Percentiles rank a stretch among this genome's conserved stretches.
phyloP scores from a whole-genome alignment of 2,329 filamentous ascomycete species.

The Aspergillus japonicus region DNA sequence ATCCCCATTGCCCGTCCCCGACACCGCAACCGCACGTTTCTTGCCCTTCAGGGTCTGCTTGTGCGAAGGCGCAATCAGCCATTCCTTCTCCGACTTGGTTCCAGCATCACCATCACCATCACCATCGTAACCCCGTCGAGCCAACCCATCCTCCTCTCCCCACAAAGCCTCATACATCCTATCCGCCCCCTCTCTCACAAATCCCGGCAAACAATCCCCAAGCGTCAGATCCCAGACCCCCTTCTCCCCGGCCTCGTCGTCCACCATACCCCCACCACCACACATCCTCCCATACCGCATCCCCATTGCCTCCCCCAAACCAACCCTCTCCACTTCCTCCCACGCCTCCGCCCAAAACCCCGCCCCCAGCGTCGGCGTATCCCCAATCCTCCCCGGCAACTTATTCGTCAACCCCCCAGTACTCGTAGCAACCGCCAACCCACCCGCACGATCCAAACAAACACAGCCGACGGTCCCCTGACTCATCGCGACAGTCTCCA shows the following conservation, averaged over 20 bases:
- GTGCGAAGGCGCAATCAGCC: not conserved
- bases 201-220: slow-evolving; percentile 3
- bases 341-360: slow-evolving; percentile 92
- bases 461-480: slow-evolving; percentile 85
- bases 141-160: not conserved
- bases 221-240: slow-evolving; percentile 11
- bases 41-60: not conserved
- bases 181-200: not conserved
- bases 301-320: not conserved
- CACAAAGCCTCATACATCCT: not conserved
- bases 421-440: slow-evolving; percentile 65
- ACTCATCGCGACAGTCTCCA: slow-evolving; percentile 50
- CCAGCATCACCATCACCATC: too few relatives aligned
- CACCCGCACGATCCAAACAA: slow-evolving; percentile 72
- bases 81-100: not conserved
- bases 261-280: not conserved
- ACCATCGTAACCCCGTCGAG: not conserved
- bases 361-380: slow-evolving; percentile 79
- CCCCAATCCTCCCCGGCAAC: slow-evolving; percentile 77
- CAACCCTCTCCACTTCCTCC: slow-evolving; percentile 41
- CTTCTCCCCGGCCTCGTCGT: not conserved
- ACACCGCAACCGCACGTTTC: slow-evolving; percentile 57
- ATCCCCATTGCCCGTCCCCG: slow-evolving; percentile 85
- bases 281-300: slow-evolving; percentile 2
- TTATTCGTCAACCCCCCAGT: slow-evolving; percentile 87